Evolutionary conservation across 441 rosid species (phyloP).

Genomic region (Monsonia emarginata): DNA sequence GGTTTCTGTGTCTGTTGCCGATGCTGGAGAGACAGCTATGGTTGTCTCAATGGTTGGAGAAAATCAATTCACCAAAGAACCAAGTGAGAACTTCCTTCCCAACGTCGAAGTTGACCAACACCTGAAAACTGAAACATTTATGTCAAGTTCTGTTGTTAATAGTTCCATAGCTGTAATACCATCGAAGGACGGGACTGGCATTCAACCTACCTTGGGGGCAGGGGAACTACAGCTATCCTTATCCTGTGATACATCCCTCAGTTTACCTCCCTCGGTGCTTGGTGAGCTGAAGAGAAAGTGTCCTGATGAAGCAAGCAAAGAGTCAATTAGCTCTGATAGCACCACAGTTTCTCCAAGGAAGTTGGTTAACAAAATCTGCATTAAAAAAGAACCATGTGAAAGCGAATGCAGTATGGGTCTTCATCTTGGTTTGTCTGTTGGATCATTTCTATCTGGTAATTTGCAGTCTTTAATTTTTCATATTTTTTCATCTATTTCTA

Average conservation of each 20-base stretch:
- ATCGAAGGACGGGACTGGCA: slow-evolving; percentile 25
- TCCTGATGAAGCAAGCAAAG: slow-evolving; percentile 26
- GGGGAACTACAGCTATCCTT: slow-evolving; percentile 39
- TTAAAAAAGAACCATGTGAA: slow-evolving; percentile 21
- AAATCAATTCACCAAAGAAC: slow-evolving; percentile 34
- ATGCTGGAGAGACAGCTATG: slow-evolving; percentile 88
- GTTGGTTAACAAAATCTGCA: slow-evolving; percentile 19
- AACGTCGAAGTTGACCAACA: slow-evolving; percentile 29
- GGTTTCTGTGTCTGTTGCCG: slow-evolving; percentile 73
- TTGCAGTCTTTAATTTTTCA: neutral
- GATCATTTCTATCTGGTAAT: slow-evolving; percentile 35
- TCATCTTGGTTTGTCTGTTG: slow-evolving; percentile 40
- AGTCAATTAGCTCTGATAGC: slow-evolving; percentile 23
- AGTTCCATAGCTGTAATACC: slow-evolving; percentile 21
- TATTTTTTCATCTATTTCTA: neutral
- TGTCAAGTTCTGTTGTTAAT: slow-evolving; percentile 24
- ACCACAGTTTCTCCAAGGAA: slow-evolving; percentile 23
- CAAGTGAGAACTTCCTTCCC: slow-evolving; percentile 31
- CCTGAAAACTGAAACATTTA: slow-evolving; percentile 21
- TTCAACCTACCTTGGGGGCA: slow-evolving; percentile 24
- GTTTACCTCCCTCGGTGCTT: slow-evolving; percentile 24
- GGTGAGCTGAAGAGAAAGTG: slow-evolving; percentile 29
- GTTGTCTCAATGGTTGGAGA: slow-evolving; percentile 73
- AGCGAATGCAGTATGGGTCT: slow-evolving; percentile 30
- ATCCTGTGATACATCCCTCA: slow-evolving; percentile 35